These are phyloP conservation scores for Eleusine indica DNA, from an alignment of 176 grass and related monocot species.

Conservation along the genomic window DNA sequence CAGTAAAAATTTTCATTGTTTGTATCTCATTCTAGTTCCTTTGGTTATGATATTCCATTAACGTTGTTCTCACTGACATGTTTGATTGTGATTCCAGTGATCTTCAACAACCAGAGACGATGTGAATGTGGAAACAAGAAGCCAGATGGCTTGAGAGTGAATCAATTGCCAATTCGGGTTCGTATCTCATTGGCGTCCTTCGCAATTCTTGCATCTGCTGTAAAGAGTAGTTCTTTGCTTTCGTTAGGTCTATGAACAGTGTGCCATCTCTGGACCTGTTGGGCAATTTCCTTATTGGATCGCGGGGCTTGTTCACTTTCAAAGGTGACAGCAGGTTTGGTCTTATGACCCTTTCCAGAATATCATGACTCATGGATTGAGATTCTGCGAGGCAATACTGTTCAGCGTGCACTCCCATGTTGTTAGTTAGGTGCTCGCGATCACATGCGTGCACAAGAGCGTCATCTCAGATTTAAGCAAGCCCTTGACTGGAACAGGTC, in stretches of 20 bases:
- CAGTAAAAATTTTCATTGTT: slow-evolving; percentile 4
- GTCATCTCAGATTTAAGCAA: slow-evolving; percentile 44
- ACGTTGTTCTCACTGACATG: slow-evolving; percentile 3
- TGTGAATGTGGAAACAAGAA: neutral
- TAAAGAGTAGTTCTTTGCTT: slow-evolving; percentile 30
- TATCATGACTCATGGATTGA: slow-evolving; percentile 32
- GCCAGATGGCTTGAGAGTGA: neutral
- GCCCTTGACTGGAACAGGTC: slow-evolving; percentile 47
- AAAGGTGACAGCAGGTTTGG: slow-evolving; percentile 41
- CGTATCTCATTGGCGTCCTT: neutral
- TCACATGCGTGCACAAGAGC: slow-evolving; percentile 38
- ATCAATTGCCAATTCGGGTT: neutral
- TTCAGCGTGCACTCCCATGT: slow-evolving; percentile 16
- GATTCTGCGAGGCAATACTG: slow-evolving; percentile 2
- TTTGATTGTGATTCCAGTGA: slow-evolving; percentile 28
- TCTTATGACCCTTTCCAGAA: slow-evolving; percentile 26
- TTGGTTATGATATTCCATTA: neutral
- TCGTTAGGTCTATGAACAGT: neutral
- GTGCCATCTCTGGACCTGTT: slow-evolving; percentile 13
- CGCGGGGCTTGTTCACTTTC: slow-evolving; percentile 33
- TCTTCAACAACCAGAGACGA: neutral
- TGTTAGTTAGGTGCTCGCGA: slow-evolving; percentile 37
- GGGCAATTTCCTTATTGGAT: slow-evolving; percentile 23
- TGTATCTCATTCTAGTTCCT: slow-evolving; percentile 13
- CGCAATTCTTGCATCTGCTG: neutral